These are phyloP conservation scores for Ophiocordyceps camponoti-leonardi DNA, from an alignment of 2,329 filamentous ascomycete species.

Conservation along the genomic window DNA sequence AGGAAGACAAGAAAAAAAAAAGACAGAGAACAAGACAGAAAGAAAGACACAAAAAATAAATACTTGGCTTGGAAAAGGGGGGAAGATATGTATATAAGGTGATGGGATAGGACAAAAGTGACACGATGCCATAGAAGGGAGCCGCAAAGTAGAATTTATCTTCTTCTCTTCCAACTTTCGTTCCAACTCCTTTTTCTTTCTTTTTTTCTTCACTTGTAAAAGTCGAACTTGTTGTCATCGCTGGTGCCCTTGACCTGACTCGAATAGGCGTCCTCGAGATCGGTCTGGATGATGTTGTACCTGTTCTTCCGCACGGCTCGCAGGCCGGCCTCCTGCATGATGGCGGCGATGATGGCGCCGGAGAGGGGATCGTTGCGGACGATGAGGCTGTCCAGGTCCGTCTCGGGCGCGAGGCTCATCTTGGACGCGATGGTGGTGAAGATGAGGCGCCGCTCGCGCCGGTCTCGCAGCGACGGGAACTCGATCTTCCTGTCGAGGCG, in stretches of 20 bases:
- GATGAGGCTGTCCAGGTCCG: slow-evolving; percentile 90
- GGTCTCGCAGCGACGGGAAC: slow-evolving; percentile 87
- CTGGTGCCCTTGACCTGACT: slow-evolving; percentile 75
- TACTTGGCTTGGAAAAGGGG: not conserved
- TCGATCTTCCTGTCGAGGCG: slow-evolving; percentile 97
- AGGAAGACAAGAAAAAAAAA: not conserved
- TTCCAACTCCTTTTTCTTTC: too few relatives aligned
- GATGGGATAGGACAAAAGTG: too few relatives aligned
- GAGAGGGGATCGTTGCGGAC: slow-evolving; percentile 91
- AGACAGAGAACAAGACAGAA: not conserved
- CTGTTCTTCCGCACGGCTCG: slow-evolving; percentile 91
- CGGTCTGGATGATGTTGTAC: slow-evolving; percentile 97
- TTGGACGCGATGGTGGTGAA: slow-evolving; percentile 93
- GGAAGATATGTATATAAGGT: not conserved
- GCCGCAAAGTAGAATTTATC: too few relatives aligned
- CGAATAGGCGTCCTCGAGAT: slow-evolving; percentile 93
- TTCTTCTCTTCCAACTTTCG: too few relatives aligned
- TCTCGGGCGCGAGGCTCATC: slow-evolving; percentile 94
- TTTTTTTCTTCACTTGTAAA: slow-evolving; percentile 76
- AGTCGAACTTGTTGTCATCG: slow-evolving; percentile 67
- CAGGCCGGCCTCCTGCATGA: slow-evolving; percentile 97
- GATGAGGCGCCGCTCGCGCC: slow-evolving; percentile 87
- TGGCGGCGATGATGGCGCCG: slow-evolving; percentile 90
- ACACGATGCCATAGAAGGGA: too few relatives aligned
- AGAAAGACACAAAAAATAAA: not conserved